Evolutionary conservation across 2,329 filamentous ascomycete species (phyloP).

Genomic region (Calonectria pteridis): DNA sequence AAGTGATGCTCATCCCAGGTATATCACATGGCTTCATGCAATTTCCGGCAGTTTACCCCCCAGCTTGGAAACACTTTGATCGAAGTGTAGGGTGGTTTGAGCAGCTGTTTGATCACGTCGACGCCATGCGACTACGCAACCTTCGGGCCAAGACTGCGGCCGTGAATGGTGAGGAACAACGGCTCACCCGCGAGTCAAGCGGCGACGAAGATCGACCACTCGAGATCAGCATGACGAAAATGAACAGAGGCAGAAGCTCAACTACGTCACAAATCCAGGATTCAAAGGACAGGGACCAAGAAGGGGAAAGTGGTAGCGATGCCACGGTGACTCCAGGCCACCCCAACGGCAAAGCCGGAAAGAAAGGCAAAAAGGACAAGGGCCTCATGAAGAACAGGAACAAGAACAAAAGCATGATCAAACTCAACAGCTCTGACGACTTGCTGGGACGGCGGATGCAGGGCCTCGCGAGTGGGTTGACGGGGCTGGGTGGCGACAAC

Average conservation of each 20-base stretch:
- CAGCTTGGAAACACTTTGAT: constrained; percentile 89
- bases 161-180: constrained; percentile 43
- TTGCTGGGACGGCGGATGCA: constrained; percentile 70
- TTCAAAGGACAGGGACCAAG: constrained; percentile 24
- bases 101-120: constrained; percentile 74
- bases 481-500: constrained; percentile 59
- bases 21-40: constrained; percentile 95
- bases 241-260: constrained; percentile 51
- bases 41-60: constrained; percentile 88
- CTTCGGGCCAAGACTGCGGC: constrained; percentile 30
- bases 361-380: constrained; percentile 41
- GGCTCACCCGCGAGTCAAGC: constrained; percentile 66
- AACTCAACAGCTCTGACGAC: constrained; percentile 70
- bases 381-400: constrained; percentile 53
- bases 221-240: constrained; percentile 79
- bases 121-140: constrained; percentile 51
- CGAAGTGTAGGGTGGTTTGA: constrained; percentile 85
- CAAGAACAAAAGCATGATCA: constrained; percentile 62
- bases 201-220: constrained; percentile 85
- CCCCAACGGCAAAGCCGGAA: constrained; percentile 41
- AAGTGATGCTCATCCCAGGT: constrained; percentile 87
- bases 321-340: constrained; percentile 31
- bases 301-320: constrained; percentile 35
- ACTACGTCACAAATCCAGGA: constrained; percentile 36
- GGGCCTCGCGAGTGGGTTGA: constrained; percentile 66